Conservation (phyloP, 805 yeast genomes). For the Candida pseudoglaebosa region DNA sequence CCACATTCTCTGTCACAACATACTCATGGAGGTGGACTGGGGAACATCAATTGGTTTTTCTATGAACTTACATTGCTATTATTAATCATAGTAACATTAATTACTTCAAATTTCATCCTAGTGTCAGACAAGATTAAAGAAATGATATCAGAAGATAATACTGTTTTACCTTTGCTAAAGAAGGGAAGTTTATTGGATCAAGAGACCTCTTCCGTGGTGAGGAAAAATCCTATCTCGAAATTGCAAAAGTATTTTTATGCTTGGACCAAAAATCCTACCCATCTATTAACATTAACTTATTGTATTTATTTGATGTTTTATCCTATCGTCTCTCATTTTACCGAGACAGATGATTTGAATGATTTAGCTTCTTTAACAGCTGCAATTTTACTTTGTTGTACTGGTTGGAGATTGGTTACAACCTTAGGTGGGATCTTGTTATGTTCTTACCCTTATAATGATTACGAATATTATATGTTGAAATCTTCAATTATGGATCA, state of each 20-base stretch:
- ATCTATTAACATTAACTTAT: slow-evolving; percentile 43
- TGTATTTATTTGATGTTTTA: slow-evolving; percentile 35
- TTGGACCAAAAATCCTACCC: slow-evolving; percentile 40
- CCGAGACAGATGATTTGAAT: slow-evolving; percentile 33
- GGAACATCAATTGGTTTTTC: slow-evolving; percentile 23
- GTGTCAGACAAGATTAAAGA: slow-evolving; percentile 31
- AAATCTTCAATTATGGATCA: slow-evolving; percentile 39
- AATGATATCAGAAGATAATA: slow-evolving; percentile 25
- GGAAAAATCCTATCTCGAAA: not conserved
- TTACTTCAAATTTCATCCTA: slow-evolving; percentile 32
- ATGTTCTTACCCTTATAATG: slow-evolving; percentile 48
- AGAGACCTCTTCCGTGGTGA: slow-evolving; percentile 3
- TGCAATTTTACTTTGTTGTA: slow-evolving; percentile 41
- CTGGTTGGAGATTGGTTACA: slow-evolving; percentile 51
- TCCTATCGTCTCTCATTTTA: slow-evolving; percentile 32
- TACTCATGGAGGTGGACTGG: slow-evolving; percentile 28
- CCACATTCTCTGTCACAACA: slow-evolving; percentile 38
- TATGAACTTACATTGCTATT: slow-evolving; percentile 24
- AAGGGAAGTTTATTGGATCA: slow-evolving; percentile 9
- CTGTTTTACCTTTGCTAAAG: slow-evolving; percentile 6
- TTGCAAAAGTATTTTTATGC: slow-evolving; percentile 12
- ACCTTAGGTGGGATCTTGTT: slow-evolving; percentile 50
- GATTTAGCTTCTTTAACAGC: slow-evolving; percentile 45
- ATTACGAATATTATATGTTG: slow-evolving; percentile 32
- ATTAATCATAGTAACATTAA: slow-evolving; percentile 23